These are phyloP conservation scores for Graphiopsis chlorocephala DNA, from an alignment of 2,329 filamentous ascomycete species.

Conservation along the genomic window DNA sequence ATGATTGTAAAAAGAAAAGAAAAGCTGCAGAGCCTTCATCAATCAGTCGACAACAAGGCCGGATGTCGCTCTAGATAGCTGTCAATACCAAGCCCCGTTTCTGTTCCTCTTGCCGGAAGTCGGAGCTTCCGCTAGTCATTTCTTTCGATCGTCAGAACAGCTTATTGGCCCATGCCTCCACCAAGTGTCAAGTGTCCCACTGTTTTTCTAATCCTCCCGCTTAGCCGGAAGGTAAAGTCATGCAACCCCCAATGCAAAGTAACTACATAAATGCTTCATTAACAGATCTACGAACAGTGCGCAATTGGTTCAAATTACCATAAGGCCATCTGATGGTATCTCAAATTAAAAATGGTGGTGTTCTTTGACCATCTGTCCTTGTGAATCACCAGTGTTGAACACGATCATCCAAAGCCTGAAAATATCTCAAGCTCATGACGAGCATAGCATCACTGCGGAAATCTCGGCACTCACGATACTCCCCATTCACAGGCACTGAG, in stretches of 20 bases:
- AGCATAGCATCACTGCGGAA: neutral
- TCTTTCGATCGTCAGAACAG: neutral
- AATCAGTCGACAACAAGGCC: neutral
- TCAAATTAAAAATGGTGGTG: neutral
- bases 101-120: neutral
- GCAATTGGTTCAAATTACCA: neutral
- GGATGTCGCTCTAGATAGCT: neutral
- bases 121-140: neutral
- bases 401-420: neutral
- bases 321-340: neutral
- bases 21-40: neutral
- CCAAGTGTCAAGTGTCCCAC: neutral
- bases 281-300: neutral
- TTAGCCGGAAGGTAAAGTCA: neutral
- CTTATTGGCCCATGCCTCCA: neutral
- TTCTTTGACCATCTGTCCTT: neutral
- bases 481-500: neutral
- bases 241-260: neutral
- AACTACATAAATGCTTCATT: neutral
- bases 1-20: neutral
- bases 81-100: neutral
- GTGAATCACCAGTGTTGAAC: neutral
- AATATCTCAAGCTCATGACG: neutral
- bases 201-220: neutral
- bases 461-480: neutral